Evolutionary conservation across 2,329 filamentous ascomycete species (phyloP), one percentile per base, ranked within the genome.

Genomic region (Aspergillus brunneoviolaceus): DNA sequence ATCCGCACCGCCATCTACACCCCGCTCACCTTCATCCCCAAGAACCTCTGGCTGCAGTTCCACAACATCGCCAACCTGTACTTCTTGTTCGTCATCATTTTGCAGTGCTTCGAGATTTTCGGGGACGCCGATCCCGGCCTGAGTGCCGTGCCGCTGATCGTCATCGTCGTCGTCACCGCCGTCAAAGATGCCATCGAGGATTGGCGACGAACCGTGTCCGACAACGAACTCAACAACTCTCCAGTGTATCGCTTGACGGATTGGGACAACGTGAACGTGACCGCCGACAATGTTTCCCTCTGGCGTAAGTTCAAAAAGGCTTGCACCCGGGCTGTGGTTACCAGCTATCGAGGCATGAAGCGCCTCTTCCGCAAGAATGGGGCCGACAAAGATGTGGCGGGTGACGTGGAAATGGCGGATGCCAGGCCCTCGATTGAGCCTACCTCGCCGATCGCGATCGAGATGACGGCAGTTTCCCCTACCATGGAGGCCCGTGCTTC

Each of bases 151-250:
- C 53, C 53, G 10, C 45, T 55, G 53, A 55, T 55, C 45, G 33
- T 55, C 27, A 55, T 55, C 45, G 53, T 55, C 6, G 53, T 48
- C 42, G 53, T 55, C 53, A 55, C 53, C n/a, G 25, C 53, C 5
- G 31, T 55, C 53, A 55, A 55, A 27, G 53, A 55, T 21, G 53
- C 53, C 4, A 49, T 55, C 27, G 53, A 55, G 53, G 53, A 55
- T 23, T 55, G 53, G 53, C 42, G 53, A 35, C 53, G 53, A 33
- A 55, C 53, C 2, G 53, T 55, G 11, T 55, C 53, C 25, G 53
- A 55, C 29, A 55, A 55, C 27, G 53, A 55, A 23, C 53, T 55
- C 53, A 55, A 55, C 27, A 55, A 55, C 29, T 55, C 53, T 11
- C 53, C 53, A 1, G 53, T 55, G 4, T 55, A 55, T 27, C 53